Evolutionary conservation across 179 eudicot genomes (phyloP).

Genomic region (Gypsophila paniculata): DNA sequence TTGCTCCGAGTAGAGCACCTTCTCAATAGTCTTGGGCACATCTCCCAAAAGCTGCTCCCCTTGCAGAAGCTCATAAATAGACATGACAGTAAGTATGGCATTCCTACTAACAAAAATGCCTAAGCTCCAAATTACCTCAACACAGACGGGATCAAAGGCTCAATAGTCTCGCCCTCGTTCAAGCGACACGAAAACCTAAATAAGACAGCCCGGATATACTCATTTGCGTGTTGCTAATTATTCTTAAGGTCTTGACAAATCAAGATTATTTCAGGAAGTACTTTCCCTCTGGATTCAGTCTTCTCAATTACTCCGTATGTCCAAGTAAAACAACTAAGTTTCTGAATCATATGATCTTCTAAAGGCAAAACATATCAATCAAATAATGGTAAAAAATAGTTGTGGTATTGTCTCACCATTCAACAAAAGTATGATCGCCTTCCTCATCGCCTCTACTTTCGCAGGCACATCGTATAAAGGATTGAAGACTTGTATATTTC

Average conservation of each 20-base stretch:
- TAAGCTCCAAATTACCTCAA: conserved; percentile 56
- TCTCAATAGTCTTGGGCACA: conserved; percentile 73
- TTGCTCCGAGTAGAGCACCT: conserved; percentile 54
- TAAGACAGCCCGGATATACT: conserved; percentile 67
- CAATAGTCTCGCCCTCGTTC: conserved; percentile 59
- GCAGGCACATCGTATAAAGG: conserved; percentile 50
- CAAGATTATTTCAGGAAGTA: conserved; percentile 66
- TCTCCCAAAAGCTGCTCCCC: conserved; percentile 63
- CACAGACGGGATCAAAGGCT: conserved; percentile 69
- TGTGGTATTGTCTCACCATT: conserved; percentile 73
- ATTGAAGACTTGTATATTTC: too few species aligned
- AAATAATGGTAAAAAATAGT: conserved; percentile 62
- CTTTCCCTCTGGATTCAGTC: conserved; percentile 57
- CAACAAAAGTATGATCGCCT: conserved; percentile 63
- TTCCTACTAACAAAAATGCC: conserved; percentile 68
- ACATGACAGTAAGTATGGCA: conserved; percentile 67
- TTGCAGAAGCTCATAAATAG: conserved; percentile 70
- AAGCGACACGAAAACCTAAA: conserved; percentile 69
- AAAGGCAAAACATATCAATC: conserved; percentile 71
- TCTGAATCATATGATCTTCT: conserved; percentile 66
- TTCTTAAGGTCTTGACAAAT: conserved; percentile 68
- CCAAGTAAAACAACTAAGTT: conserved; percentile 60
- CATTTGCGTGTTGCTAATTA: conserved; percentile 67
- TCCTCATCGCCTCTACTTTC: conserved; percentile 66
- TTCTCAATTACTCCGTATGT: conserved; percentile 66